phyloP scores from a whole-genome alignment of 768 basidiomycete species.

The Kwoniella sp. region DNA sequence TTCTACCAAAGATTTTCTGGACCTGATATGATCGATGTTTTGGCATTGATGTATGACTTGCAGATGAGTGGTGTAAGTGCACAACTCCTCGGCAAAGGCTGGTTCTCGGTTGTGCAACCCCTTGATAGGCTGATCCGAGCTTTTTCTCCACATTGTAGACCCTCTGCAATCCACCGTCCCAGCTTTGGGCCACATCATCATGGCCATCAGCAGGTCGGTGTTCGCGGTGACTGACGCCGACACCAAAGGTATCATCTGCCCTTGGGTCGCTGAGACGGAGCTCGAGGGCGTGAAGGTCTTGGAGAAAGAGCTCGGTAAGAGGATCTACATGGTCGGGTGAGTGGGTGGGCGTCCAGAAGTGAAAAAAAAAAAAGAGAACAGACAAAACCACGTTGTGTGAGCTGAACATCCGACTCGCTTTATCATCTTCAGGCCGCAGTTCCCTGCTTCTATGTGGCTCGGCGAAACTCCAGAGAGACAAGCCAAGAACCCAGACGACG shows the following conservation, averaged over 20 bases:
- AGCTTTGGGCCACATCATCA: conserved; percentile 5
- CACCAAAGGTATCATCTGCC: conserved; percentile 21
- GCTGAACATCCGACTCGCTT: too few relatives aligned
- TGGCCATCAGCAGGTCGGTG: neutral
- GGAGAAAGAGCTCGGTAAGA: conserved; percentile 21
- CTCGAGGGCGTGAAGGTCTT: conserved; percentile 14
- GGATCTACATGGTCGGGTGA: conserved; percentile 33
- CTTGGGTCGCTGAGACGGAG: conserved; percentile 25
- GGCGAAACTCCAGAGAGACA: conserved; percentile 6
- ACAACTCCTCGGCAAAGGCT: neutral
- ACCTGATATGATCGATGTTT: too few relatives aligned
- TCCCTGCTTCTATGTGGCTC: conserved; percentile 29
- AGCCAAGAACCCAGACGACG: conserved; percentile 21
- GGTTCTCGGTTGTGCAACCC: too few relatives aligned
- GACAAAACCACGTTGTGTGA: too few relatives aligned
- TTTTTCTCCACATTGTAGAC: neutral
- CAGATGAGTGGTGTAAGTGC: conserved; percentile 31
- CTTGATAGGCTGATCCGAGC: neutral
- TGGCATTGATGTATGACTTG: neutral
- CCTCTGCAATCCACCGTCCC: conserved; percentile 21
- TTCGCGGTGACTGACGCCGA: conserved; percentile 8
- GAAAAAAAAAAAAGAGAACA: too few relatives aligned
- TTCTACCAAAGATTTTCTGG: too few relatives aligned
- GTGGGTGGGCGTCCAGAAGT: too few relatives aligned
- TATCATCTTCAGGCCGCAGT: conserved; percentile 35